Evolutionary conservation across 257 asterid species (phyloP).

Genomic region (Solanum neorickii): DNA sequence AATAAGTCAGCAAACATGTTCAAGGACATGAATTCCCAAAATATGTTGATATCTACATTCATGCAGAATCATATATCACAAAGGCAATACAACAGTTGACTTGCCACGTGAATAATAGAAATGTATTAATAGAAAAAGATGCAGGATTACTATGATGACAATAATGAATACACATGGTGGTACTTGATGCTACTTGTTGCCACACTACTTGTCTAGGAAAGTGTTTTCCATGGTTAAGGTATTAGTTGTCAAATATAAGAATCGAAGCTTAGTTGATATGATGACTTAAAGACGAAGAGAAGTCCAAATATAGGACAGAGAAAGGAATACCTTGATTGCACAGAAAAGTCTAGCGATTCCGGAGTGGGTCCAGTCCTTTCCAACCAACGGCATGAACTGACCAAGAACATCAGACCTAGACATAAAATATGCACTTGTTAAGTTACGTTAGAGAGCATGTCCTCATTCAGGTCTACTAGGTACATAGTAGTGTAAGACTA

Average conservation of each 20-base stretch:
- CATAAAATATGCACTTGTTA: neutral
- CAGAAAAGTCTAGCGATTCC: conserved; percentile 96
- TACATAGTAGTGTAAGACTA: neutral
- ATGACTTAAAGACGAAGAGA: neutral
- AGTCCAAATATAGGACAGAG: neutral
- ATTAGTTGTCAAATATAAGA: neutral
- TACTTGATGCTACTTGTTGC: neutral
- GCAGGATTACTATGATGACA: neutral
- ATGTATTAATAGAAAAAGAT: neutral
- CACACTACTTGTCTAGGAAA: neutral
- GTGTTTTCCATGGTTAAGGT: neutral
- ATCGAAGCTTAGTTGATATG: neutral
- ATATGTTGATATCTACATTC: neutral
- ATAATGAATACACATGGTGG: neutral
- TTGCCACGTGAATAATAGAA: neutral
- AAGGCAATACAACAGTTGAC: neutral
- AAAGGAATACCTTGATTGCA: conserved; percentile 76
- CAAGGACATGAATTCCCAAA: neutral
- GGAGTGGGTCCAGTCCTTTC: conserved; percentile 97
- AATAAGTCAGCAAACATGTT: neutral
- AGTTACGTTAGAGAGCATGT: neutral
- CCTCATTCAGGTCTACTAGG: neutral
- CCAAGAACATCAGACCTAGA: conserved; percentile 99
- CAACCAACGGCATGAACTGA: conserved; percentile 98
- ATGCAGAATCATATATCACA: neutral